Percentiles rank a stretch among this genome's conserved stretches.
Evolutionary conservation across 805 yeast species (phyloP).

Genomic region (Alloascoidea africana): DNA sequence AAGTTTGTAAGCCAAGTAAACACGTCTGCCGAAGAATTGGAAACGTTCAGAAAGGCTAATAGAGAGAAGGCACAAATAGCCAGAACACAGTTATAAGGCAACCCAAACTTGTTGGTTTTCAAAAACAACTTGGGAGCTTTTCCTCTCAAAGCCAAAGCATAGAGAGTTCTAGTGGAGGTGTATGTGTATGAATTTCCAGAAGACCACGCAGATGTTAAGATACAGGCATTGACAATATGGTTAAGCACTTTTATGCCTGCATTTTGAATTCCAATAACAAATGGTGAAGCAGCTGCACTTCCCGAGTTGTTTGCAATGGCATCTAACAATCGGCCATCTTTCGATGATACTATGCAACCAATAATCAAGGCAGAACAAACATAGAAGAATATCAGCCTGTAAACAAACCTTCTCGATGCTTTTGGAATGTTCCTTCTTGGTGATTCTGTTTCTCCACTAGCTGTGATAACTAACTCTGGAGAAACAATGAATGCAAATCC

Average conservation of each 20-base stretch:
- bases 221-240: slow-evolving; percentile 15
- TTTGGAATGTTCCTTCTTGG: slow-evolving; percentile 48
- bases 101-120: slow-evolving; percentile 22
- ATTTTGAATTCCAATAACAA: slow-evolving; percentile 15
- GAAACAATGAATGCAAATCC: slow-evolving; percentile 48
- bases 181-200: slow-evolving; percentile 26
- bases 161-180: slow-evolving; percentile 22
- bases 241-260: slow-evolving; percentile 22
- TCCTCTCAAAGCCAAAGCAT: slow-evolving; percentile 23
- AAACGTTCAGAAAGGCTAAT: slow-evolving; percentile 58
- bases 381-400: slow-evolving; percentile 48
- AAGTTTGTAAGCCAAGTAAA: slow-evolving; percentile 54
- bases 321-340: slow-evolving; percentile 29
- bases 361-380: slow-evolving; percentile 38
- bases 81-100: slow-evolving; percentile 23
- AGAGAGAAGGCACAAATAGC: slow-evolving; percentile 23
- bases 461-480: slow-evolving; percentile 41
- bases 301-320: slow-evolving; percentile 38
- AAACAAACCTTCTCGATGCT: slow-evolving; percentile 44
- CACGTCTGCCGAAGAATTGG: slow-evolving; percentile 34
- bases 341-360: slow-evolving; percentile 43
- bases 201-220: slow-evolving; percentile 21
- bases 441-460: slow-evolving; percentile 43
- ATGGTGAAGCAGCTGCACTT: slow-evolving; percentile 22
- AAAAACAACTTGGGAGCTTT: slow-evolving; percentile 22